A percentile compares a stretch with the other conserved stretches of the same genome.
Conservation (phyloP, 2,329 filamentous ascomycete genomes). For the Verruconis gallopava region DNA sequence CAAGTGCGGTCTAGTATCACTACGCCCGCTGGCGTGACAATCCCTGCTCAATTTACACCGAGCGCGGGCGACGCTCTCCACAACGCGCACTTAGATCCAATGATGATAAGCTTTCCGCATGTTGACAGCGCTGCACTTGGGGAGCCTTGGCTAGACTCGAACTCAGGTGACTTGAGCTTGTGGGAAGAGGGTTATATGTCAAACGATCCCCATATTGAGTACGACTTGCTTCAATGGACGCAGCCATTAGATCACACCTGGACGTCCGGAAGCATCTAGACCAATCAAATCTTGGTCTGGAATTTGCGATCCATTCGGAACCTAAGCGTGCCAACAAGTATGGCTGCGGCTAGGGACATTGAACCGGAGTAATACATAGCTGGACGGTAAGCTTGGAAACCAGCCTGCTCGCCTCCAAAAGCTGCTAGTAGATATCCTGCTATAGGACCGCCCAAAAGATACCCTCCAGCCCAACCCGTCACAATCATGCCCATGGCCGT, state of each 20-base stretch:
- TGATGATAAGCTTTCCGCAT: conserved; percentile 13
- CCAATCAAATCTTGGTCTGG: not conserved
- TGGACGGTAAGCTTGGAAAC: conserved; percentile 42
- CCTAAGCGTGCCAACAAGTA: conserved; percentile 1
- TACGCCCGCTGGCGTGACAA: not conserved
- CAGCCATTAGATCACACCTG: not conserved
- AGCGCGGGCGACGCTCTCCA: not conserved
- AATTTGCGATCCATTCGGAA: not conserved
- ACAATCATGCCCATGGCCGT: conserved; percentile 51
- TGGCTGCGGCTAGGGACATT: conserved; percentile 2
- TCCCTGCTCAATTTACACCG: not conserved
- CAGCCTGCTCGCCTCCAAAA: conserved; percentile 37
- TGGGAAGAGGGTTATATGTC: conserved; percentile 30
- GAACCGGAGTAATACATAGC: conserved; percentile 47
- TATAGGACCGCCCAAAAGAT: conserved; percentile 47
- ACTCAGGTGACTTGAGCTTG: conserved; percentile 26
- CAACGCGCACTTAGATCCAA: not conserved
- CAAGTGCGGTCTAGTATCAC: not conserved
- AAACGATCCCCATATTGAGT: conserved; percentile 30
- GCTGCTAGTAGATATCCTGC: conserved; percentile 46
- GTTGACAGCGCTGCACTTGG: conserved; percentile 15
- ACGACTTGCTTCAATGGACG: conserved; percentile 21
- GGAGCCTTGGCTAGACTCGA: conserved; percentile 23
- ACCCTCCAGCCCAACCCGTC: conserved; percentile 47
- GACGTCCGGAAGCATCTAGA: not conserved